Evolutionary conservation across 208 protist genomes (phyloP).

Genomic region (Trypanosoma scelopori): DNA sequence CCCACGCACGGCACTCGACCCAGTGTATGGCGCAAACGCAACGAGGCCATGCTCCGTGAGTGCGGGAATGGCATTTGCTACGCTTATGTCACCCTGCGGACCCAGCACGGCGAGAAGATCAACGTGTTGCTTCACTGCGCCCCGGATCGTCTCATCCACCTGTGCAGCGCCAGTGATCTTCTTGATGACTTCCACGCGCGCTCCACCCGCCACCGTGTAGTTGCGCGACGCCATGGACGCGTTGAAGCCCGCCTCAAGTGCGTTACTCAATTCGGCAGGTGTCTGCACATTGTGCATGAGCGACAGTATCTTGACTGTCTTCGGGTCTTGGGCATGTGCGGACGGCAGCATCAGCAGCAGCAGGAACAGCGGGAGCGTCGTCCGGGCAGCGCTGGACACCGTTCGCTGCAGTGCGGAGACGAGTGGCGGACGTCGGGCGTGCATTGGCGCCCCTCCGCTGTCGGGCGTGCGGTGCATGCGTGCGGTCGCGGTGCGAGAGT

Average conservation of each 20-base stretch:
- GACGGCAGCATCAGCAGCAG: background rate
- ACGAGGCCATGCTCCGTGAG: background rate
- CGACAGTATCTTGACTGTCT: background rate
- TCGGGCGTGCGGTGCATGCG: no score
- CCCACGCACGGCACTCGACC: constrained; percentile 31
- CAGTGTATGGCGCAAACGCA: constrained; percentile 36
- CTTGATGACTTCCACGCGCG: constrained; percentile 1
- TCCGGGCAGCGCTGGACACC: no score
- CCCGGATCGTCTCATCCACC: background rate
- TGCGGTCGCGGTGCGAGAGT: no score
- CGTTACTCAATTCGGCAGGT: no score
- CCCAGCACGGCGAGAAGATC: constrained; percentile 35
- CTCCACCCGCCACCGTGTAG: constrained; percentile 2
- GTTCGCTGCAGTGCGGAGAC: no score
- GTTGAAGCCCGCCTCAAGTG: background rate
- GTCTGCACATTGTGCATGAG: background rate
- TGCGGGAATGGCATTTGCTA: background rate
- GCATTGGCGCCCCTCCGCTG: no score
- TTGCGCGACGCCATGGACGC: constrained; percentile 6
- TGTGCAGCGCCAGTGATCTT: background rate
- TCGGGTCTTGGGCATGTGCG: background rate
- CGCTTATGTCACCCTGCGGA: constrained; percentile 21
- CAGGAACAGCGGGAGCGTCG: no score
- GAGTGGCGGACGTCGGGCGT: no score
- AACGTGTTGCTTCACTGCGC: constrained; percentile 4